These are phyloP conservation scores for Platismatia glauca DNA, from an alignment of 495 filamentous ascomycete species.

Conservation along the genomic window DNA sequence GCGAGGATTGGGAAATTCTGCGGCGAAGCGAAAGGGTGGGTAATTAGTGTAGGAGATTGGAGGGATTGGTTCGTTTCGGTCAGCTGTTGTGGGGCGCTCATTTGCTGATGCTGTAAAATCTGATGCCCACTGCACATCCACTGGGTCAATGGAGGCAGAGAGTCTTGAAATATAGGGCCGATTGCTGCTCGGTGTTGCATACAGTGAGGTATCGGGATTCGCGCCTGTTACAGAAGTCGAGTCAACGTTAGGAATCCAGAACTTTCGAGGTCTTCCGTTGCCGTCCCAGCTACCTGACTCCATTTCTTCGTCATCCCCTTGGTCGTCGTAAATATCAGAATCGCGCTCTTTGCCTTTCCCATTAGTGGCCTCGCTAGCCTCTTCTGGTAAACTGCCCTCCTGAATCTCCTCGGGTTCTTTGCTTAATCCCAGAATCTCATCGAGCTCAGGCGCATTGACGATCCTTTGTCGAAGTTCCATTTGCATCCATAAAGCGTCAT, in stretches of 20 bases:
- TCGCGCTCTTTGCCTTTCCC: conserved; percentile 37
- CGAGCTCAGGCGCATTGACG: conserved; percentile 43
- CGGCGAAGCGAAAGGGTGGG: conserved; percentile 52
- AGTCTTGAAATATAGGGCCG: conserved; percentile 30
- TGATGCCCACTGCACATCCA: conserved; percentile 42
- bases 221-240: conserved; percentile 52
- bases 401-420: conserved; percentile 23
- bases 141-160: conserved; percentile 38
- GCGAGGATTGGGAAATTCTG: conserved; percentile 48
- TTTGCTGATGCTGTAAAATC: conserved; percentile 38
- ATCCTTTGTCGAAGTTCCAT: conserved; percentile 48
- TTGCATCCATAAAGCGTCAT: conserved; percentile 47
- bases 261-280: conserved; percentile 44
- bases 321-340: conserved; percentile 16
- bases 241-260: conserved; percentile 49
- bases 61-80: conserved; percentile 25
- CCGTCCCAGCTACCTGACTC: conserved; percentile 43
- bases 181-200: conserved; percentile 23
- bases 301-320: conserved; percentile 27
- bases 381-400: conserved; percentile 12
- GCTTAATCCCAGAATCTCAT: conserved; percentile 40
- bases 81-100: conserved; percentile 29
- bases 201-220: conserved; percentile 35
- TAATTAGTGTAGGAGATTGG: conserved; percentile 45
- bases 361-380: conserved; percentile 18